Evolutionary conservation across 768 basidiomycete genomes (phyloP).

Genomic region (Gymnopilus dilepis): DNA sequence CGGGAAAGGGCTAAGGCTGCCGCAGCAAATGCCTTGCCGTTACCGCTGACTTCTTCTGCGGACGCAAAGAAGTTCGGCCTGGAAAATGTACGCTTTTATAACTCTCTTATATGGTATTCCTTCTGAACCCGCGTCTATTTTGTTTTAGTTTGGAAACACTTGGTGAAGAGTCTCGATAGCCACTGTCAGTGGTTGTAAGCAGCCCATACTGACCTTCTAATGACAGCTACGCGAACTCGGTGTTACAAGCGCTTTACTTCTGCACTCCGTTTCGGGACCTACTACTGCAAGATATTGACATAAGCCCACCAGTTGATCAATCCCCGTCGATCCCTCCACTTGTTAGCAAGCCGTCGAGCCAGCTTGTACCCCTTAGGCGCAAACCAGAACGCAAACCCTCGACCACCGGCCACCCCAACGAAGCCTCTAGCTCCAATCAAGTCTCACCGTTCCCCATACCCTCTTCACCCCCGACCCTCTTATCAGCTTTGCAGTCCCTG

Average conservation of each 20-base stretch:
- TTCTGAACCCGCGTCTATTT: slow-evolving; percentile 9
- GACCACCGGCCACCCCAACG: slow-evolving; percentile 29
- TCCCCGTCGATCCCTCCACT: slow-evolving; percentile 27
- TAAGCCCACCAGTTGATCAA: slow-evolving; percentile 45
- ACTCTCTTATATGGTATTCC: not conserved
- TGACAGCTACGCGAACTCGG: slow-evolving; percentile 95
- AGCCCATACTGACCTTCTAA: slow-evolving; percentile 24
- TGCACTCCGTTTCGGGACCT: slow-evolving; percentile 93
- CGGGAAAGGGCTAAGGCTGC: slow-evolving; percentile 29
- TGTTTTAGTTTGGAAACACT: slow-evolving; percentile 88
- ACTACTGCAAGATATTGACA: slow-evolving; percentile 71
- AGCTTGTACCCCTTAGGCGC: slow-evolving; percentile 50
- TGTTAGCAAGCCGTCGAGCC: slow-evolving; percentile 34
- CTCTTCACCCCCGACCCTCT: slow-evolving; percentile 72
- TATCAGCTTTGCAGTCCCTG: slow-evolving; percentile 92
- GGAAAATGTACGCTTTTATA: slow-evolving; percentile 81
- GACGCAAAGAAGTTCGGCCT: slow-evolving; percentile 93
- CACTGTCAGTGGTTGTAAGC: slow-evolving; percentile 4
- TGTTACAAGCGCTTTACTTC: slow-evolving; percentile 95
- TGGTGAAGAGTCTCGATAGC: slow-evolving; percentile 59
- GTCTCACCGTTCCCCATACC: slow-evolving; percentile 53
- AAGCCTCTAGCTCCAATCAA: slow-evolving; percentile 32
- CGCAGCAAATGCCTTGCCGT: slow-evolving; percentile 28
- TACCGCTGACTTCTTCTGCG: slow-evolving; percentile 52
- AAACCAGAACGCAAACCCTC: slow-evolving; percentile 61